Percentiles rank a stretch among this genome's conserved stretches.
Conservation (phyloP, 2,329 filamentous ascomycete genomes). For the Penicillium carneum region DNA sequence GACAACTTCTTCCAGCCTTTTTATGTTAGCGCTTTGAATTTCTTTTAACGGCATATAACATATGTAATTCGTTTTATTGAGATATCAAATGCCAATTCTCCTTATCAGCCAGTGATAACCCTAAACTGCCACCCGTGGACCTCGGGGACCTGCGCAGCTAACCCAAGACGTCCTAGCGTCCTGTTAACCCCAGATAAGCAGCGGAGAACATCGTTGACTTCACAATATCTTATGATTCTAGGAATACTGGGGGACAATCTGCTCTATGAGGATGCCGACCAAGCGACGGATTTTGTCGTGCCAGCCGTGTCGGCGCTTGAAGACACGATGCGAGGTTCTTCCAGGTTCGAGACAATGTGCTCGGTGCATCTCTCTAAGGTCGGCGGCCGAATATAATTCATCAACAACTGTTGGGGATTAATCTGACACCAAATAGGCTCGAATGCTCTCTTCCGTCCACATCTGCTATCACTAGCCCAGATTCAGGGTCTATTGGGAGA, state of each 20-base stretch:
- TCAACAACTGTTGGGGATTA: background rate
- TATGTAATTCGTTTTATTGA: background rate
- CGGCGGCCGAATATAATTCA: background rate
- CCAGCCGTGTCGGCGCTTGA: slow-evolving; percentile 30
- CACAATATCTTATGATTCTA: background rate
- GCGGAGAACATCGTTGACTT: slow-evolving; percentile 23
- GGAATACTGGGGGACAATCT: background rate
- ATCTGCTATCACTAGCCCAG: slow-evolving; percentile 11
- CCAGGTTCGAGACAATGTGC: slow-evolving; percentile 15
- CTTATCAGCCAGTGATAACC: slow-evolving; percentile 7
- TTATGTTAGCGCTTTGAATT: background rate
- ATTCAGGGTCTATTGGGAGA: background rate
- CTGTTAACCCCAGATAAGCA: slow-evolving; percentile 20
- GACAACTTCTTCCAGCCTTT: too few relatives aligned
- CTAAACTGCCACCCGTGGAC: slow-evolving; percentile 12
- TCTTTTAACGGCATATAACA: too few relatives aligned
- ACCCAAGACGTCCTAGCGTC: slow-evolving; percentile 17
- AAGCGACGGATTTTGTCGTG: slow-evolving; percentile 27
- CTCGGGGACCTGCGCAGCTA: slow-evolving; percentile 4
- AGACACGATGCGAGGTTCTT: slow-evolving; percentile 31
- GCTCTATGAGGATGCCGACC: slow-evolving; percentile 15
- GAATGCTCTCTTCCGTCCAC: slow-evolving; percentile 20
- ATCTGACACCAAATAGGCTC: background rate
- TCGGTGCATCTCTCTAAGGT: slow-evolving; percentile 23
- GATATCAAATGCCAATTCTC: background rate